Evolutionary conservation across 352 stramenopile species (phyloP).

Genomic region (Pythium monospermum): DNA sequence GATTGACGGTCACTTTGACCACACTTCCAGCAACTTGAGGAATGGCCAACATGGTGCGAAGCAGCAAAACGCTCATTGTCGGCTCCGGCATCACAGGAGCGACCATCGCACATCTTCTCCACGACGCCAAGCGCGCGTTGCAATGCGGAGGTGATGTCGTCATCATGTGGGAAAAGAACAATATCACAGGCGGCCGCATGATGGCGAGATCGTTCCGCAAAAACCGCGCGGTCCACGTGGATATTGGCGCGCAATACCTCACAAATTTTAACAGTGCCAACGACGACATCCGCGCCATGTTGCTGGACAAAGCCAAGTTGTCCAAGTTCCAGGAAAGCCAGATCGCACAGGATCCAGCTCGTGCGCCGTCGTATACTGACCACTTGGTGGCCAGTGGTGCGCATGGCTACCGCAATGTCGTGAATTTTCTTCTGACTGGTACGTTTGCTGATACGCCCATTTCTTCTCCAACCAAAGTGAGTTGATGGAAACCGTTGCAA

Average conservation of each 20-base stretch:
- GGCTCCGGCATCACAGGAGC: constrained; percentile 60
- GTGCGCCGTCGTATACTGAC: constrained; percentile 20
- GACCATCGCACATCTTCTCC: constrained; percentile 43
- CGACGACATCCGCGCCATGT: constrained; percentile 44
- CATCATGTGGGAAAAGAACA: constrained; percentile 76
- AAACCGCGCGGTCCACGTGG: constrained; percentile 48
- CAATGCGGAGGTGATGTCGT: constrained; percentile 27
- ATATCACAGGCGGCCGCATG: constrained; percentile 51
- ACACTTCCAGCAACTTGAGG: neutral
- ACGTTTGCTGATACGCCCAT: no score
- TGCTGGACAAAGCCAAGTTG: constrained; percentile 27
- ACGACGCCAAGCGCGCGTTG: constrained; percentile 23
- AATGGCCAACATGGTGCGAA: constrained; percentile 11
- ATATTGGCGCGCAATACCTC: constrained; percentile 69
- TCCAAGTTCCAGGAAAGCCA: constrained; percentile 35
- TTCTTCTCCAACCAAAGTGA: no score
- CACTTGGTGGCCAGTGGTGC: constrained; percentile 37
- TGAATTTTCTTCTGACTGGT: constrained; percentile 50
- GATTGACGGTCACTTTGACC: no score
- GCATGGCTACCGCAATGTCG: constrained; percentile 50
- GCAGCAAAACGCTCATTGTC: constrained; percentile 46
- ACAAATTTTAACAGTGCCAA: constrained; percentile 43
- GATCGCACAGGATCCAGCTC: constrained; percentile 47
- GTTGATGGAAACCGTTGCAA: no score
- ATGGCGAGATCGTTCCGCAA: constrained; percentile 65